These are phyloP conservation scores for Nitzschia palea DNA, from an alignment of 108 stramenopile genomes.

Conservation along the genomic window DNA sequence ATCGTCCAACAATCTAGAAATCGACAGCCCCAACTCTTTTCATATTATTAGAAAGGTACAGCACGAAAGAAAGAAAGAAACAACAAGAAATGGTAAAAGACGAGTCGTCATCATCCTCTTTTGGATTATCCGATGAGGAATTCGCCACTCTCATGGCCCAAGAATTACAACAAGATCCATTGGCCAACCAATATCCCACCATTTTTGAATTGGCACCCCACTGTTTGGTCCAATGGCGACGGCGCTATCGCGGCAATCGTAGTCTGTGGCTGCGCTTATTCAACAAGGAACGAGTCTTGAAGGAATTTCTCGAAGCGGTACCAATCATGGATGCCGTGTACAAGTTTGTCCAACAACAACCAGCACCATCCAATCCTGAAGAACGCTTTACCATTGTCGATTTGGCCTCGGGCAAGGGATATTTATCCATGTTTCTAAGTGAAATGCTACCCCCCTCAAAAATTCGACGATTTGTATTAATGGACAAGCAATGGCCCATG, in stretches of 20 bases:
- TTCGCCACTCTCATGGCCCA: constrained; percentile 5
- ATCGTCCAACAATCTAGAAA: too few species aligned
- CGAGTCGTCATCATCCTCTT: too few species aligned
- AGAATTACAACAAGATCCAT: constrained; percentile 12
- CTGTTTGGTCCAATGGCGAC: constrained; percentile 43
- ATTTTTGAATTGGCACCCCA: constrained; percentile 18
- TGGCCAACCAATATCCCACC: constrained; percentile 14
- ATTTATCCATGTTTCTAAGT: constrained; percentile 53
- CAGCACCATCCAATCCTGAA: not conserved
- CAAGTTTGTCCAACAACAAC: constrained; percentile 16
- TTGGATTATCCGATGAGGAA: constrained; percentile 31
- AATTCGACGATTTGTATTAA: constrained; percentile 46
- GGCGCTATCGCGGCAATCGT: constrained; percentile 51
- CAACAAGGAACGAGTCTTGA: constrained; percentile 50
- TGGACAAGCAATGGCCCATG: constrained; percentile 69
- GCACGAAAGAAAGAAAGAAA: too few species aligned
- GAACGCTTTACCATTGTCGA: constrained; percentile 42
- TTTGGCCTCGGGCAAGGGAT: constrained; percentile 61
- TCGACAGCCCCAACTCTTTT: too few species aligned
- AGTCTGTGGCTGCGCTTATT: constrained; percentile 55
- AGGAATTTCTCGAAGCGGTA: constrained; percentile 64
- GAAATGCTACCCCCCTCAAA: constrained; percentile 50
- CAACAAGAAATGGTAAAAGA: too few species aligned
- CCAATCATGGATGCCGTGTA: constrained; percentile 53
- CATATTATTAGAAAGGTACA: too few species aligned